Evolutionary conservation across 805 yeast species (phyloP).

Genomic region (Starmerella vaccinii): DNA sequence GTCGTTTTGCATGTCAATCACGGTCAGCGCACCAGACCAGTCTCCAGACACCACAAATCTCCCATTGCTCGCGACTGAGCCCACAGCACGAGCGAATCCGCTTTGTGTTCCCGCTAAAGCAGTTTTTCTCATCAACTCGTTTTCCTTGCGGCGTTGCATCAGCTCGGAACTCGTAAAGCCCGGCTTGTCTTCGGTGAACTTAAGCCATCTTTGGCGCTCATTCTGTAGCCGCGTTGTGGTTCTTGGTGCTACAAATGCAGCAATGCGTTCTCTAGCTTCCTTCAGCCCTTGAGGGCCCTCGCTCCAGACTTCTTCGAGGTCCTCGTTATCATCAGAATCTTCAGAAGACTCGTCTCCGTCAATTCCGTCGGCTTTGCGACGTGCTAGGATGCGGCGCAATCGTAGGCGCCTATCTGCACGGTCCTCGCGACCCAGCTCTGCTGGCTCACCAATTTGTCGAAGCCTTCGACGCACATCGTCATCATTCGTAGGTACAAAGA

Average conservation of each 20-base stretch:
- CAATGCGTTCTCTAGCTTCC: neutral
- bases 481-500: constrained; percentile 54
- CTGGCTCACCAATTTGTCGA: constrained; percentile 46
- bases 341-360: constrained; percentile 15
- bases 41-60: constrained; percentile 53
- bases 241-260: neutral
- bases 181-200: neutral
- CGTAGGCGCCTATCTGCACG: constrained; percentile 52
- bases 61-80: constrained; percentile 11
- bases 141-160: neutral
- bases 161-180: neutral
- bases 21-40: constrained; percentile 67
- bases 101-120: constrained; percentile 59
- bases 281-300: neutral
- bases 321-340: neutral
- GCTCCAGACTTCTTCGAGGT: neutral
- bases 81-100: constrained; percentile 55
- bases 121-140: constrained; percentile 26
- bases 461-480: constrained; percentile 46
- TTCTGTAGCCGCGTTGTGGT: neutral
- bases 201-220: neutral
- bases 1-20: constrained; percentile 25
- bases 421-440: constrained; percentile 49
- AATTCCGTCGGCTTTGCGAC: constrained; percentile 9
- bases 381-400: constrained; percentile 38